Conservation (phyloP, 768 basidiomycete genomes). For the Amanita fuliginea region DNA sequence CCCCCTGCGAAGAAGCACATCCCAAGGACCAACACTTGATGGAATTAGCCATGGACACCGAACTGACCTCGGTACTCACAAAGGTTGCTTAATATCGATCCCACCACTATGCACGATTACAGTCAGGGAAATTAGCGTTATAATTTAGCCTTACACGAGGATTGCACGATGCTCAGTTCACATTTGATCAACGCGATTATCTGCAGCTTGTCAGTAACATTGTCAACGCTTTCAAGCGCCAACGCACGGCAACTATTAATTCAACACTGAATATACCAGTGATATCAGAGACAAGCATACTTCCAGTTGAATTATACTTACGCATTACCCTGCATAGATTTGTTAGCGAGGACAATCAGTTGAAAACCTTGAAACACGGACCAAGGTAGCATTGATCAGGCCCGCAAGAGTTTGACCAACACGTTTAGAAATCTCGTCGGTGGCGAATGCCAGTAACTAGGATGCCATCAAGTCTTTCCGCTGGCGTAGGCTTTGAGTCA, state of each 20-base stretch:
- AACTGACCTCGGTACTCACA: conserved; percentile 32
- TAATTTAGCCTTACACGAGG: conserved; percentile 48
- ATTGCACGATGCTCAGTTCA: conserved; percentile 67
- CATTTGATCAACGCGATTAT: conserved; percentile 40
- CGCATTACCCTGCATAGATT: conserved; percentile 34
- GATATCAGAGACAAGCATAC: conserved; percentile 16
- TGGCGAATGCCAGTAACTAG: conserved; percentile 73
- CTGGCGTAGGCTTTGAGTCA: not conserved
- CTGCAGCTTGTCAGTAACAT: conserved; percentile 14
- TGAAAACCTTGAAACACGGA: conserved; percentile 19
- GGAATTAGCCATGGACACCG: conserved; percentile 3
- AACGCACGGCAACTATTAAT: conserved; percentile 67
- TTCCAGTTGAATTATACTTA: conserved; percentile 14
- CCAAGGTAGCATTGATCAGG: conserved; percentile 76
- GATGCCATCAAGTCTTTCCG: not conserved
- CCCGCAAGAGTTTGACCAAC: conserved; percentile 80
- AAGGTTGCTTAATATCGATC: conserved; percentile 80
- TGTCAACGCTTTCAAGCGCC: not conserved
- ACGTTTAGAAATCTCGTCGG: conserved; percentile 73
- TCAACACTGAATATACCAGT: conserved; percentile 34
- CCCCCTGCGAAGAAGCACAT: conserved; percentile 91
- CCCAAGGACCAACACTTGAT: conserved; percentile 64
- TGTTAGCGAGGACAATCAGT: conserved; percentile 1
- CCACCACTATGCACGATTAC: conserved; percentile 45
- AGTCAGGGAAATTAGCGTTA: conserved; percentile 1